Evolutionary conservation across 2,329 filamentous ascomycete genomes (phyloP), one percentile per base, ranked within the genome.

Genomic region (Phialocephala subalpina): DNA sequence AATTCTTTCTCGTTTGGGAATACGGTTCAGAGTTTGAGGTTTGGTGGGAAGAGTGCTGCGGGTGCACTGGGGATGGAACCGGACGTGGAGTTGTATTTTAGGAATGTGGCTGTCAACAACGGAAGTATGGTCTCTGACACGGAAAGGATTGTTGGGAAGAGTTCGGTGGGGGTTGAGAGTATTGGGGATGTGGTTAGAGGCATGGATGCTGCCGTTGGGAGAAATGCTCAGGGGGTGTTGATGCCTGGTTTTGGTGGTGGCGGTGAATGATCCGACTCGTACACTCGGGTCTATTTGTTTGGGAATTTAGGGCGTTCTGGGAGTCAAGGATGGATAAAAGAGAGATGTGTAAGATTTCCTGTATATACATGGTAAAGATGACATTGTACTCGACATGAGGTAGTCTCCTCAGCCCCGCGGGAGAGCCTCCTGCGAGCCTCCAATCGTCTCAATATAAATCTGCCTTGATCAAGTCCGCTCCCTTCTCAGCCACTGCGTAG

Each of bases 21-120:
- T 20, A 86, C 84, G 9, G 80, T 81, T 61, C 87, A 91, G 76
- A 75, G 78, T 4, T 84, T 89, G 67, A 74, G 73, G n/a, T 85
- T 91, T 67, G 64, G 61, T 1, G 78, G 77, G 25, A 84, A 83
- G 18, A 73, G 84, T 29, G 69, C 70, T 4, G 70, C 67, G 3
- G 69, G 69, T 0, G 58, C 52, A 22, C 18, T 65, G 52, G 66
- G 68, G n/a, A 61, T 60, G 56, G 38, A 64, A 45, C 58, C 35
- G 33, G 66, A 69, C 66, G 74, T 76, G 58, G 78, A 83, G 74
- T 77, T 91, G 52, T 92, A 90, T 74, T 79, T 76, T 63, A 81
- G 88, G 35, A 80, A 84, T 42, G 84, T 90, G 36, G 73, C 76
- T 25, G 84, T 84, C 8, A 76, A 79, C 3, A 88, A 89, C 74